phyloP scores from a whole-genome alignment of 345 rosid genomes.

The Streptanthus diversifolius region DNA sequence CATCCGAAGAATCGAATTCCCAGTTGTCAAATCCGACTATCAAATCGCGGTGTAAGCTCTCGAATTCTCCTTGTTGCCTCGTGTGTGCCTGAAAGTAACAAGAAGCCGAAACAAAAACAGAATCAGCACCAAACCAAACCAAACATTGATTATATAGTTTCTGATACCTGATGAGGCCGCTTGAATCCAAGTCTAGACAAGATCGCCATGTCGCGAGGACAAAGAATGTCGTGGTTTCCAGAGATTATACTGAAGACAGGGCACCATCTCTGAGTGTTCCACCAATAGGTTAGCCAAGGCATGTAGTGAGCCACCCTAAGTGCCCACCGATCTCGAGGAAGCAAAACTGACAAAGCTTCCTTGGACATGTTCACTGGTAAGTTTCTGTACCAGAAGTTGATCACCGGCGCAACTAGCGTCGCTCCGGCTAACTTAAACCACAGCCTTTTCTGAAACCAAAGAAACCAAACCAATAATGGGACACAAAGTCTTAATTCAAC shows the following conservation, averaged over 20 bases:
- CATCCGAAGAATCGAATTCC: conserved; percentile 68
- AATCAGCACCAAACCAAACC: background rate
- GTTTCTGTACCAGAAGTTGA: background rate
- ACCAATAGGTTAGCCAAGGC: background rate
- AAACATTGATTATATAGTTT: background rate
- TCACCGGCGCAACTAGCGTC: background rate
- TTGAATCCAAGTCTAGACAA: background rate
- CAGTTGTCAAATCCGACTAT: conserved; percentile 46
- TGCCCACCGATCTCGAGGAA: background rate
- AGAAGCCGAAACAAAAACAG: background rate
- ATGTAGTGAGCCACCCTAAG: background rate
- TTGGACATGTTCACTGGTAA: background rate
- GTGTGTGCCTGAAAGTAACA: background rate
- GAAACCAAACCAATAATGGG: background rate
- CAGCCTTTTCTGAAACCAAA: too few species aligned
- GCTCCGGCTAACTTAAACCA: background rate
- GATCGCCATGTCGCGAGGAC: background rate
- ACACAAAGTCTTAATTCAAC: background rate
- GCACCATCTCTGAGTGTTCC: background rate
- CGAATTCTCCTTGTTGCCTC: conserved; percentile 55
- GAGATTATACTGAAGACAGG: background rate
- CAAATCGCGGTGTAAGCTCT: conserved; percentile 57
- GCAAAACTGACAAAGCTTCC: background rate
- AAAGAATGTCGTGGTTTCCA: background rate
- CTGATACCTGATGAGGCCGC: background rate